These are phyloP conservation scores for Santalum album DNA, from an alignment of 164 flowering plant genomes.

Conservation along the genomic window DNA sequence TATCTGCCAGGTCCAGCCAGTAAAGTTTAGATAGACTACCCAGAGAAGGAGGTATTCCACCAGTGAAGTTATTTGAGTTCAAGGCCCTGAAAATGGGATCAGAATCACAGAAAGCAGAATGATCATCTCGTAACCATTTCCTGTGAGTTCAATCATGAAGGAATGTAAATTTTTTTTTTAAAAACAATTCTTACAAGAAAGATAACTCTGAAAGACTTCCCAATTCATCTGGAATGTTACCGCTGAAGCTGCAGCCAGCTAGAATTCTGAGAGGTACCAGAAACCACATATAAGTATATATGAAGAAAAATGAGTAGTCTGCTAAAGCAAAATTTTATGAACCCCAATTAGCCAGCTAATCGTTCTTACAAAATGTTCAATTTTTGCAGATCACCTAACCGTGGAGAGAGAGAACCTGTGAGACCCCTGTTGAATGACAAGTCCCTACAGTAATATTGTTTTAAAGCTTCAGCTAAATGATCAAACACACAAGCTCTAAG, in stretches of 20 bases:
- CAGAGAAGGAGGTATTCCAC: conserved; percentile 64
- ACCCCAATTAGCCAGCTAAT: not conserved
- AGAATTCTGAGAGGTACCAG: conserved; percentile 47
- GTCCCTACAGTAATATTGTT: conserved; percentile 42
- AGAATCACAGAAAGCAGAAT: not conserved
- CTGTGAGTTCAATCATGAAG: not conserved
- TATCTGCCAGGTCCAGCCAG: conserved; percentile 92
- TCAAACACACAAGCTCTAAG: not conserved
- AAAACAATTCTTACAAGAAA: conserved; percentile 54
- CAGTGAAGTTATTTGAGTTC: conserved; percentile 75
- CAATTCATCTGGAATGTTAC: conserved; percentile 63
- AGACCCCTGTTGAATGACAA: conserved; percentile 68
- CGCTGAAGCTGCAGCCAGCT: conserved; percentile 77
- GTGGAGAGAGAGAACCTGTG: conserved; percentile 59
- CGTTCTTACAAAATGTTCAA: conserved; percentile 60
- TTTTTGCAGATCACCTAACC: conserved; percentile 51
- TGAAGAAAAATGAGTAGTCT: not conserved
- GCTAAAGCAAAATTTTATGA: not conserved
- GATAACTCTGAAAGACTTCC: conserved; percentile 61
- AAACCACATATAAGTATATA: not conserved
- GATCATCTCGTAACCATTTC: too few relatives aligned
- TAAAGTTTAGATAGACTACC: conserved; percentile 71
- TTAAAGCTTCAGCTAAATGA: not conserved
- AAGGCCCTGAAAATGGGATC: conserved; percentile 56
- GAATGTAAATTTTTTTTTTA: not conserved